Evolutionary conservation across 179 eudicot genomes (phyloP), one percentile per base, ranked within the genome.

Genomic region (Drosera spatulata): DNA sequence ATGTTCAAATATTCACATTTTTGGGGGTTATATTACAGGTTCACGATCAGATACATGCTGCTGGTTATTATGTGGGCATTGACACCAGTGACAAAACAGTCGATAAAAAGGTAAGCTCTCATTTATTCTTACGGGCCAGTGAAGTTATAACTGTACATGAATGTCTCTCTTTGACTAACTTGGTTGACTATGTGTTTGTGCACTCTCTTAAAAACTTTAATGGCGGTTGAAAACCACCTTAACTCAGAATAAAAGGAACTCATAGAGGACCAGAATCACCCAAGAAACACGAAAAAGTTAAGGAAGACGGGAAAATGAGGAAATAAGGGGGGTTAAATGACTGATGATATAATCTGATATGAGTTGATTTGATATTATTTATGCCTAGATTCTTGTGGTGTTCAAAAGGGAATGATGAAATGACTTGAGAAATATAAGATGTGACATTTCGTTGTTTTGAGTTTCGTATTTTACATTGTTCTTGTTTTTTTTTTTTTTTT

Each of bases 81-180:
- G 99, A 93, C 67, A 61, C 73, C 66, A 79, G 72, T 61, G 99
- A 93, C 73, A 77, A 86, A 56, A 86, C 90, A 63, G 84, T 93
- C 69, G 80, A 86, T 72, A 89, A 89, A 60, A 93, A 89, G 96
- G 96, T 84, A 50, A 53, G 10, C 33, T 22, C 33, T 22, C n/a
- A n/a, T n/a, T n/a, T n/a, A n/a, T n/a, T n/a, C n/a, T n/a, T n/a
- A n/a, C n/a, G n/a, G n/a, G n/a, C 13, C n/a, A 10, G 53, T 50
- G 10, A 10, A 10, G 10, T 50, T 10, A 10, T 10, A 7, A 50
- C 11, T 7, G 4, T 50, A 4, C 5, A 2, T 10, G 13, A 10
- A 10, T 10, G 10, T 50, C 10, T 50, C 8, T 10, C 10, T 45
- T 6, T 6, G 49, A 50, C 10, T 50, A 50, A 50, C 13, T 4